Base-by-base conservation (phyloP, 208 protist genomes). In the Tritrichomonas musculus region DNA sequence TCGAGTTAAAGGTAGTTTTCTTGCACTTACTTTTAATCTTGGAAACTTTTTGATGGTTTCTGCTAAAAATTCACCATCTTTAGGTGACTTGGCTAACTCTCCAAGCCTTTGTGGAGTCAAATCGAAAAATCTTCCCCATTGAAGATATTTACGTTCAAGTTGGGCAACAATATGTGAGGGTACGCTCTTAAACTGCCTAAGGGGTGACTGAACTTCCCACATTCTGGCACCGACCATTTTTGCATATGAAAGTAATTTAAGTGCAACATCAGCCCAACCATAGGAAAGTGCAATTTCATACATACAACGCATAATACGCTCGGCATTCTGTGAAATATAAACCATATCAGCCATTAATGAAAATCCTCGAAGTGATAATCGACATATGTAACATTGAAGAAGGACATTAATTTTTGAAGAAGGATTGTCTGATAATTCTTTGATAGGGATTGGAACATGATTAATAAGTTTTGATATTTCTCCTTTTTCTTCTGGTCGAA, bases 381-480 rank as follows among this genome's bases (percentile, higher is more conserved):
- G 96, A 60, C 98, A 99, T 93, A 99, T 99, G 96, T 99, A 99
- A 64, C 97, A 97, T 95, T 99, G 99, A 25, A 99, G 96, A 9
- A 99, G 96, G 22, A 99, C 96, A 95, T 99, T 99, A 14, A 94
- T 94, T 96, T 99, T 99, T 17, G 98, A 97, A 41, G 97, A 93
- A 9, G 97, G 96, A 82, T 99, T 98, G 80, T 99, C 98, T 50
- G 97, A 95, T 60, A 94, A 95, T 95, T 99, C 98, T 92, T 98
- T 98, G 75, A 99, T 97, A 14, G 98, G 98, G 82, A 99, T 97
- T 0, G 98, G 99, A 2, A 99, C 98, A 84, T 96, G 96, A 93
- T 99, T 97, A 27, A 99, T 92, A 17, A 99, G 96, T 94, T 98
- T 97, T 44, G 96, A 95, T 41, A 99, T 93, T 95, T 99, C 98